These are phyloP conservation scores for Phyllosticta citrichinensis DNA, from an alignment of 2,329 filamentous ascomycete species.

Conservation along the genomic window DNA sequence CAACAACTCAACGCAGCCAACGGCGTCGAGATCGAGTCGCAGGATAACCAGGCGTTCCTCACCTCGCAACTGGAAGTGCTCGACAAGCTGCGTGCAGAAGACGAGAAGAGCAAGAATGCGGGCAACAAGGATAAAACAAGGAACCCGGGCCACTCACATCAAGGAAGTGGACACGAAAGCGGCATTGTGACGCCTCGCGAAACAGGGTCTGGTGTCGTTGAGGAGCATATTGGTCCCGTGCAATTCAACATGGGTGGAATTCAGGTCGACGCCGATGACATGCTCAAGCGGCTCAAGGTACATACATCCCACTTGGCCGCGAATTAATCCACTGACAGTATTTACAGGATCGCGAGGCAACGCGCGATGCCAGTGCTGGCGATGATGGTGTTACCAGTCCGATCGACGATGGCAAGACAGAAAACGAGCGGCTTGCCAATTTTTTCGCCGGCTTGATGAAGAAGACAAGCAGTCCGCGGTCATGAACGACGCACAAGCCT, in stretches of 20 bases:
- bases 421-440: slow-evolving; percentile 30
- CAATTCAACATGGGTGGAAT: slow-evolving; percentile 99
- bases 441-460: slow-evolving; percentile 31
- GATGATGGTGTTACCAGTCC: slow-evolving; percentile 18
- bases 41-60: slow-evolving; percentile 70
- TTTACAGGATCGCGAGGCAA: slow-evolving; percentile 27
- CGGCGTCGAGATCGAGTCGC: slow-evolving; percentile 53
- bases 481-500: neutral
- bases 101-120: slow-evolving; percentile 46
- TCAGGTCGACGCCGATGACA: slow-evolving; percentile 88
- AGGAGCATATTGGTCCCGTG: slow-evolving; percentile 74
- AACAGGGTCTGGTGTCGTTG: slow-evolving; percentile 26
- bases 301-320: neutral
- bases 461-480: slow-evolving; percentile 9
- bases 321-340: neutral
- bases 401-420: slow-evolving; percentile 22
- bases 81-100: slow-evolving; percentile 52
- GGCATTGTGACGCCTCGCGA: neutral
- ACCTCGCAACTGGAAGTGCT: slow-evolving; percentile 64
- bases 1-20: slow-evolving; percentile 34
- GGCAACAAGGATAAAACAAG: slow-evolving; percentile 26
- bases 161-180: slow-evolving; percentile 1
- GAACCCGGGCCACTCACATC: slow-evolving; percentile 12
- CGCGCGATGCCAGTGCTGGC: slow-evolving; percentile 18
- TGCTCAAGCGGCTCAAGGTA: slow-evolving; percentile 79